phyloP scores from a whole-genome alignment of 768 basidiomycete genomes.

The Collybia sordida region DNA sequence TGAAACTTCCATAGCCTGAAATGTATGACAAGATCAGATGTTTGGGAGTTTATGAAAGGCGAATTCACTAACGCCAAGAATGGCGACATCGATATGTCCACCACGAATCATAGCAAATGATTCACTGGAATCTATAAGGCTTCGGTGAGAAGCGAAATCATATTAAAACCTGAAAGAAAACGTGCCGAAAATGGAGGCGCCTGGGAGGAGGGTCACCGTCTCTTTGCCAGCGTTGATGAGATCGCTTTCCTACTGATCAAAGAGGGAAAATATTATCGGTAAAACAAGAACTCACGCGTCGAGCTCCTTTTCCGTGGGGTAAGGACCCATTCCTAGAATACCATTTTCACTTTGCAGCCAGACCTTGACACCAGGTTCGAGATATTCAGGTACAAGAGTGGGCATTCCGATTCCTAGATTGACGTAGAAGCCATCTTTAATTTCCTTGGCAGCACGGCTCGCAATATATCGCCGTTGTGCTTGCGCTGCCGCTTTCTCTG shows the following conservation, averaged over 20 bases:
- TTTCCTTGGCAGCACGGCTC: constrained; percentile 84
- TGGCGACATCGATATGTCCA: constrained; percentile 91
- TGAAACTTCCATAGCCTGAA: constrained; percentile 92
- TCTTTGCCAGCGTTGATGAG: constrained; percentile 96
- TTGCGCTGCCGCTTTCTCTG: constrained; percentile 53
- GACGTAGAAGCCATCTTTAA: constrained; percentile 85
- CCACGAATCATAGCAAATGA: constrained; percentile 98
- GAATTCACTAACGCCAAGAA: constrained; percentile 73
- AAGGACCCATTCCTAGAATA: constrained; percentile 88
- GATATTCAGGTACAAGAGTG: constrained; percentile 80
- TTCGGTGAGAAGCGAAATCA: not conserved
- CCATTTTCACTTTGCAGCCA: constrained; percentile 94
- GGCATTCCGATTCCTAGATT: constrained; percentile 93
- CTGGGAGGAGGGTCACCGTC: constrained; percentile 89
- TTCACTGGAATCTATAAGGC: constrained; percentile 73
- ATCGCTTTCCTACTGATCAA: constrained; percentile 47
- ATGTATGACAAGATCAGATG: constrained; percentile 4
- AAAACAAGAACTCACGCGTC: constrained; percentile 61
- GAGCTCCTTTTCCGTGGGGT: constrained; percentile 75
- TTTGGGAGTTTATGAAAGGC: not conserved
- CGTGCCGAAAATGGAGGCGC: constrained; percentile 87
- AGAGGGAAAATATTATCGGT: not conserved
- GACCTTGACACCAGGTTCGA: constrained; percentile 73
- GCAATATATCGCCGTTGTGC: constrained; percentile 74
- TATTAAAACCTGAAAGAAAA: not conserved